Percentiles rank a stretch among this genome's conserved stretches.
Evolutionary conservation across 495 filamentous ascomycete genomes (phyloP).

Genomic region (Sordaria brevicollis): DNA sequence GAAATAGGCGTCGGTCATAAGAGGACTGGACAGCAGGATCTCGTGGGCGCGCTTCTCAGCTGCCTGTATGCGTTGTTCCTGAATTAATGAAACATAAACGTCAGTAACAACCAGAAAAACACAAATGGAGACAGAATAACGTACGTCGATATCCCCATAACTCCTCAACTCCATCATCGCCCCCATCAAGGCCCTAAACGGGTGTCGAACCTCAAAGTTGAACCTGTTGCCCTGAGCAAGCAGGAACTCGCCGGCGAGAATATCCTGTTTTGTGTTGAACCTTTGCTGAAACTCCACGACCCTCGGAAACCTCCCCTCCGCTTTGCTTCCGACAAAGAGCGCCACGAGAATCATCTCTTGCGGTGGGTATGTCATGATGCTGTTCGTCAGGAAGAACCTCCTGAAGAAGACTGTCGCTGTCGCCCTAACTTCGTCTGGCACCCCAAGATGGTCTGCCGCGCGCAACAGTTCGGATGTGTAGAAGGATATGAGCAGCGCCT

Average conservation of each 20-base stretch:
- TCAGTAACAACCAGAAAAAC: not conserved
- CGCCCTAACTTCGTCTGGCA: conserved; percentile 73
- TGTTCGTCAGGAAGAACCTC: conserved; percentile 91
- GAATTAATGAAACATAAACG: conserved; percentile 5
- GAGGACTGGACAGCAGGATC: conserved; percentile 64
- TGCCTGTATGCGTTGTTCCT: conserved; percentile 43
- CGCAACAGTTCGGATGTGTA: conserved; percentile 67
- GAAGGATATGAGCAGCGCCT: conserved; percentile 67
- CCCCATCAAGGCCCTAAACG: conserved; percentile 77
- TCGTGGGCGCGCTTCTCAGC: conserved; percentile 64
- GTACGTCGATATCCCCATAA: conserved; percentile 34
- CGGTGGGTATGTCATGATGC: conserved; percentile 87
- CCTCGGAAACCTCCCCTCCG: conserved; percentile 69
- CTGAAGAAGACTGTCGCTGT: conserved; percentile 87
- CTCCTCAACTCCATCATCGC: conserved; percentile 66
- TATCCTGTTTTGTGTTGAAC: conserved; percentile 55
- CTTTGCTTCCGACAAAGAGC: conserved; percentile 86
- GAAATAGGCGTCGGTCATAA: conserved; percentile 90
- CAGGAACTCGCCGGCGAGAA: conserved; percentile 82
- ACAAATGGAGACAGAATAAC: conserved; percentile 6
- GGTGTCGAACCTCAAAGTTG: conserved; percentile 85
- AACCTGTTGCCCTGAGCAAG: conserved; percentile 90
- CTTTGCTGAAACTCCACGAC: conserved; percentile 58
- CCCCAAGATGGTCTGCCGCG: conserved; percentile 63
- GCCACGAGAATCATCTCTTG: conserved; percentile 75